Base-by-base conservation (phyloP, 2,329 filamentous ascomycete genomes). In the Exophiala calicioides region DNA sequence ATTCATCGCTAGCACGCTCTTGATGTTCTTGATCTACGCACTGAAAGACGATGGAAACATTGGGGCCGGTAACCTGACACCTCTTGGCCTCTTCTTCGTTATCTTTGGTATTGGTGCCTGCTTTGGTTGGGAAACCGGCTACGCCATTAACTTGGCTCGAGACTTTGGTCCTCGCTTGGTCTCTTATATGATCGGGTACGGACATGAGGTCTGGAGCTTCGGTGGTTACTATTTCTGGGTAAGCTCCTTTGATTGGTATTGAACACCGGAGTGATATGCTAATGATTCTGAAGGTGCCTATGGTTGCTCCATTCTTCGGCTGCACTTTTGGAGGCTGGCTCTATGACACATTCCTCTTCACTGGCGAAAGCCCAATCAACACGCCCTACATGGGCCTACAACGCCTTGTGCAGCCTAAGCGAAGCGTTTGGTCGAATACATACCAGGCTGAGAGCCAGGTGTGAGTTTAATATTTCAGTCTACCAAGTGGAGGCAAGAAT, bases 121-220 rank as follows among this genome's bases (percentile, higher is more conserved):
- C 61, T 88, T 86, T 58, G 85, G 85, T 5, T 88, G 82, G 82
- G 79, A 88, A 64, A 89, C 85, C 1, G 84, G 85, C 27, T 89
- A 86, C 65, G 85, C 84, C 12, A 86, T 88, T 55, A 88, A 88
- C 59, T 65, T 86, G 31, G 85, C 84, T 26, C 76, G 85, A 65
- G 85, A 89, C 55, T 85, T 88, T 60, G 82, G 83, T 1, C 84
- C 84, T 7, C 72, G 85, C 8, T 64, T 88, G 32, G 78, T 85
- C 52, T 78, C 79, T 1, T 85, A 81, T 60, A 78, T 82, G 60
- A 58, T 88, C 43, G 85, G 85, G 2, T 88, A 89, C 60, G 82
- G 82, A 1, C 65, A 64, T 37, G 76, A 83, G 38, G 84, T 88
- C 0, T 88, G 82, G 80, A 75, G 73, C 7, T 78, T 81, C 1